A percentile compares a stretch with the other conserved stretches of the same genome.
phyloP scores from a whole-genome alignment of 1,139 yeast species.

The Diutina mesorugosa region DNA sequence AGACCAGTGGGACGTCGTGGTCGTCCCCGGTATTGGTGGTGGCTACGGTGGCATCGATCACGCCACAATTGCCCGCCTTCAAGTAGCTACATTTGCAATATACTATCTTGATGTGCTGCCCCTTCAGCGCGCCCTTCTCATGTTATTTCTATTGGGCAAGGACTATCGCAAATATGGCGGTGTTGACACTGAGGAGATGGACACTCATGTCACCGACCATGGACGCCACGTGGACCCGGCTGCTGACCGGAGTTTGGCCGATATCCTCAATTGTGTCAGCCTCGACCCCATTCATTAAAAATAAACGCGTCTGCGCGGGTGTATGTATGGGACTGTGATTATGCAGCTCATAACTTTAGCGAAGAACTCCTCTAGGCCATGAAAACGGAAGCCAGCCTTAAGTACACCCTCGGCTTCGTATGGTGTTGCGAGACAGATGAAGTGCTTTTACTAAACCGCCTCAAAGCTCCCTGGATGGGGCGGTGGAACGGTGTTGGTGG shows the following conservation, averaged over 20 bases:
- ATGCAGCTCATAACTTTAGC: neutral
- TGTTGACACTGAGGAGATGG: neutral
- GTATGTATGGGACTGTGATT: neutral
- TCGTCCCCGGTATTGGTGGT: conserved; percentile 19
- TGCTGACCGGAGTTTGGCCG: neutral
- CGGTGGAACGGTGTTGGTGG: conserved; percentile 43
- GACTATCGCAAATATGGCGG: conserved; percentile 9
- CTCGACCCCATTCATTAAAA: neutral
- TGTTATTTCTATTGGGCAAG: conserved; percentile 12
- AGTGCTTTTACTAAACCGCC: conserved; percentile 26
- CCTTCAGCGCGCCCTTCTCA: conserved; percentile 9
- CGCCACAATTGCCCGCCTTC: conserved; percentile 10
- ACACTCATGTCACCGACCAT: neutral
- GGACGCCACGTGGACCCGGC: neutral
- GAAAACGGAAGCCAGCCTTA: conserved; percentile 4
- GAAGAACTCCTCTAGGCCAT: neutral
- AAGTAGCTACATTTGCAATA: conserved; percentile 12
- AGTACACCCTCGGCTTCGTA: conserved; percentile 28
- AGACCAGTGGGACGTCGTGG: conserved; percentile 5
- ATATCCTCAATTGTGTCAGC: neutral
- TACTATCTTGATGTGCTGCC: conserved; percentile 7
- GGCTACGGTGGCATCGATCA: conserved; percentile 14
- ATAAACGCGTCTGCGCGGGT: neutral
- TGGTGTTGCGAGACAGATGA: conserved; percentile 19
- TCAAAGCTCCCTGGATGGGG: conserved; percentile 40